Evolutionary conservation across 139 green algal species (phyloP).

Genomic region (Chlorella sp.): DNA sequence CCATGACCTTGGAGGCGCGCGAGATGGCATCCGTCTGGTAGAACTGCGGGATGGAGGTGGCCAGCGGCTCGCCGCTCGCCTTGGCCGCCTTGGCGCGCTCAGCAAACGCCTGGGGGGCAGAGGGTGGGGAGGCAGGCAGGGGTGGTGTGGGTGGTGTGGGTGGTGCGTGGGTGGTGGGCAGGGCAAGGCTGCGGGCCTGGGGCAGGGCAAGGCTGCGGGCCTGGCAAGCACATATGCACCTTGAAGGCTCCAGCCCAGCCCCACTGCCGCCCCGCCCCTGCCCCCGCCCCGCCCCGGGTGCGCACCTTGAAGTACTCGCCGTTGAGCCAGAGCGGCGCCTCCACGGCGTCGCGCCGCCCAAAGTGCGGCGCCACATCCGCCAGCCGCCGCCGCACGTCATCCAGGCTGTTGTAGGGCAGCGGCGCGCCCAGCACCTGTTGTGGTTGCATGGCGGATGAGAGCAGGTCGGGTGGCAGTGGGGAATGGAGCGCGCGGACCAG

Average conservation of each 20-base stretch:
- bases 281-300: background rate
- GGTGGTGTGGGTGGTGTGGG: background rate
- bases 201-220: too few relatives aligned
- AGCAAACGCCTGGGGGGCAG: constrained; percentile 34
- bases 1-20: constrained; percentile 93
- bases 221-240: too few relatives aligned
- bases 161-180: background rate
- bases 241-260: too few relatives aligned
- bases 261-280: background rate
- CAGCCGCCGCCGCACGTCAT: constrained; percentile 77
- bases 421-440: constrained; percentile 66
- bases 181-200: too few relatives aligned
- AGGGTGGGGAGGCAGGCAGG: too few relatives aligned
- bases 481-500: too few relatives aligned
- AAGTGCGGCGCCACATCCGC: constrained; percentile 86
- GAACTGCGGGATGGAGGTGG: constrained; percentile 85
- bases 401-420: constrained; percentile 89
- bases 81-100: constrained; percentile 30
- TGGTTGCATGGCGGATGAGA: too few relatives aligned
- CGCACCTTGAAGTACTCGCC: constrained; percentile 81
- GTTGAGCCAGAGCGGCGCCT: constrained; percentile 89
- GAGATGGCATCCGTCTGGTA: constrained; percentile 98
- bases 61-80: constrained; percentile 53
- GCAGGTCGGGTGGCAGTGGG: too few relatives aligned
- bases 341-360: constrained; percentile 59